Percentiles rank a stretch among this genome's conserved stretches.
These are phyloP conservation scores for Dictyostelium brefeldianum DNA, from an alignment of 78 protist species.

Conservation along the genomic window DNA sequence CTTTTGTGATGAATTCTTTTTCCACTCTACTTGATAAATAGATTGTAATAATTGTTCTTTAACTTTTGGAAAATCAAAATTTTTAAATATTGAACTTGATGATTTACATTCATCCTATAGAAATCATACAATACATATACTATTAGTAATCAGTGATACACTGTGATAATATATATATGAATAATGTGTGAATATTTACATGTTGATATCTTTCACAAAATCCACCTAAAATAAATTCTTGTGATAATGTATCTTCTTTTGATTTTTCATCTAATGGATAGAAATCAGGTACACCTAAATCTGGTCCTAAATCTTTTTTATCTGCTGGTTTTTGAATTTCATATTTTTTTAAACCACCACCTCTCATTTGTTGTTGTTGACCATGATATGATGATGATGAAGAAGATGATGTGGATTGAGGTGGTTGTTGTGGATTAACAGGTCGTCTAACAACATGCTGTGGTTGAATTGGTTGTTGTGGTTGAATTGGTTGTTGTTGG, in stretches of 20 bases:
- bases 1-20: slow-evolving; percentile 36
- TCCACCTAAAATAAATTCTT: slow-evolving; percentile 66
- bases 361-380: slow-evolving; percentile 1
- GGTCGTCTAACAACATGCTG: too few species aligned
- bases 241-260: slow-evolving; percentile 54
- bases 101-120: slow-evolving; percentile 60
- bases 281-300: slow-evolving; percentile 74
- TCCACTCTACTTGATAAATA: slow-evolving; percentile 73
- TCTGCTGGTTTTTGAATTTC: slow-evolving; percentile 62
- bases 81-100: slow-evolving; percentile 36
- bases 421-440: not conserved
- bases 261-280: slow-evolving; percentile 47
- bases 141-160: not conserved
- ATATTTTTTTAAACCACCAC: slow-evolving; percentile 32
- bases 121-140: too few species aligned
- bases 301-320: slow-evolving; percentile 58
- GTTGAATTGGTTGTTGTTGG: not conserved
- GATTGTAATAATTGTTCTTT: slow-evolving; percentile 65
- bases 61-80: slow-evolving; percentile 45
- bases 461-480: not conserved
- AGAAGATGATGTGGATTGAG: not conserved
- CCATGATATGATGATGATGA: not conserved
- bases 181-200: not conserved
- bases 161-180: not conserved
- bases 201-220: slow-evolving; percentile 38